Evolutionary conservation across 768 basidiomycete species (phyloP).

Genomic region (Tephrocybe sp.): DNA sequence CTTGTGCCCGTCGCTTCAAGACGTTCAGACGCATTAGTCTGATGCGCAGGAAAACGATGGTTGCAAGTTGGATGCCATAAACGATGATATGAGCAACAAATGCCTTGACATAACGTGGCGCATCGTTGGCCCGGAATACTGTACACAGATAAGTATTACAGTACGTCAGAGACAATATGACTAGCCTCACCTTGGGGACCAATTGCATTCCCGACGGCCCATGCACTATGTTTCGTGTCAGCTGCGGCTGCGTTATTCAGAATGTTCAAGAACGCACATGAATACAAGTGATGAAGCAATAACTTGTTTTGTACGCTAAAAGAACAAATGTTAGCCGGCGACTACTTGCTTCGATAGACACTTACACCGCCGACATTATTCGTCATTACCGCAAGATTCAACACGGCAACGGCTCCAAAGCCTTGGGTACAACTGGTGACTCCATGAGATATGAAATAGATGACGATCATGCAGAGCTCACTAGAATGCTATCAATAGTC

Average conservation of each 20-base stretch:
- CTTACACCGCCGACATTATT: conserved; percentile 43
- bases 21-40: conserved; percentile 41
- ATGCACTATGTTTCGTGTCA: conserved; percentile 29
- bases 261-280: conserved; percentile 24
- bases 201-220: conserved; percentile 50
- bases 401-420: conserved; percentile 44
- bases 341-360: background rate
- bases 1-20: conserved; percentile 37
- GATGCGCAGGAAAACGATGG: conserved; percentile 37
- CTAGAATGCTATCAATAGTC: conserved; percentile 50
- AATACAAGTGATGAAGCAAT: conserved; percentile 47
- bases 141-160: too few relatives aligned
- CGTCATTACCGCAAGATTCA: conserved; percentile 46
- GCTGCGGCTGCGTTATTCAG: background rate
- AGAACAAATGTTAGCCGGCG: background rate
- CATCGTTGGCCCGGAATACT: conserved; percentile 45
- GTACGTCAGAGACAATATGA: too few relatives aligned
- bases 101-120: conserved; percentile 45
- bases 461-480: conserved; percentile 14
- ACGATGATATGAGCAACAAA: conserved; percentile 46
- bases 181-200: conserved; percentile 47
- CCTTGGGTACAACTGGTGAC: conserved; percentile 39
- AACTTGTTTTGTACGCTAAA: conserved; percentile 46
- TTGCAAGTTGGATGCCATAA: conserved; percentile 40
- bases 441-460: background rate